Conservation (phyloP, 2,329 filamentous ascomycete species). For the Colletotrichum australisinense region DNA sequence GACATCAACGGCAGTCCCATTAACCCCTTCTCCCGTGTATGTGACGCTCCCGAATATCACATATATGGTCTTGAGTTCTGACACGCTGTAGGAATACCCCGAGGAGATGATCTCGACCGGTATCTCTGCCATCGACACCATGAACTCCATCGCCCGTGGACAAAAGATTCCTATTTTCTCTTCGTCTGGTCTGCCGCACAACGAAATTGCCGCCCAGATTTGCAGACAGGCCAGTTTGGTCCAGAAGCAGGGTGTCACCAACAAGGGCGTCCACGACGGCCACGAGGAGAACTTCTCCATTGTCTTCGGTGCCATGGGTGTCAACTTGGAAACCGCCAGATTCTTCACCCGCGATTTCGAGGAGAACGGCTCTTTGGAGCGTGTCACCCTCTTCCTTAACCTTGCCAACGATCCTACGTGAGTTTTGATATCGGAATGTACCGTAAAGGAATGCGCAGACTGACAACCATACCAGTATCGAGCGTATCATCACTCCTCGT, state of each 20-base stretch:
- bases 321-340: conserved; percentile 97
- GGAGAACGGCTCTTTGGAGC: conserved; percentile 98
- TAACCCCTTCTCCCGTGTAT: conserved; percentile 95
- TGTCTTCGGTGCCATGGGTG: conserved; percentile 99
- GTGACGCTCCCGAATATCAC: conserved; percentile 40
- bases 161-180: conserved; percentile 99
- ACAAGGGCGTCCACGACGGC: conserved; percentile 94
- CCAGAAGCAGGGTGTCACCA: conserved; percentile 79
- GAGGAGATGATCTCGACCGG: conserved; percentile 99
- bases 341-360: conserved; percentile 99
- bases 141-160: conserved; percentile 97
- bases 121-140: conserved; percentile 98
- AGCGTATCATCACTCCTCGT: conserved; percentile 99
- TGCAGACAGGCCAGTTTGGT: conserved; percentile 97
- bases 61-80: conserved; percentile 28
- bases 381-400: conserved; percentile 97
- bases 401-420: conserved; percentile 99
- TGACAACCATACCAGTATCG: conserved; percentile 72
- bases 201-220: conserved; percentile 99
- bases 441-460: not conserved
- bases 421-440: conserved; percentile 47
- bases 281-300: conserved; percentile 99
- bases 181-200: conserved; percentile 96
- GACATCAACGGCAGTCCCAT: conserved; percentile 99
- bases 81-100: conserved; percentile 81